Percentiles rank a stretch among this genome's conserved stretches.
These are phyloP conservation scores for Coriaria nepalensis DNA, from an alignment of 306 rosid species.

Conservation along the genomic window DNA sequence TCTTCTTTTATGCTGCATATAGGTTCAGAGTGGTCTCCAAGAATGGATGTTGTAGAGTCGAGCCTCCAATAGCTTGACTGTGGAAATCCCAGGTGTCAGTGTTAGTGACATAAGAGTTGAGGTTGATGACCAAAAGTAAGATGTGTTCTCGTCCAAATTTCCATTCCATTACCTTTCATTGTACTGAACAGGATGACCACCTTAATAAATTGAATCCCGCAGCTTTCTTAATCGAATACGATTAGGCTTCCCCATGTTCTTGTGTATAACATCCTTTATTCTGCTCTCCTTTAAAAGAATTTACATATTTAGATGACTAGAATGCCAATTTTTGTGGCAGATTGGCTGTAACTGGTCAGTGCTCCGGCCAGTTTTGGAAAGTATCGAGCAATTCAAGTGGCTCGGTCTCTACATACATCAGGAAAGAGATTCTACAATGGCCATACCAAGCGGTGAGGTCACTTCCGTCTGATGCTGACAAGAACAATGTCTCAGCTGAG, in stretches of 20 bases:
- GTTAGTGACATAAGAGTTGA: constrained; percentile 60
- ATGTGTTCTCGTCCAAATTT: constrained; percentile 4
- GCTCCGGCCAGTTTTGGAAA: constrained; percentile 25
- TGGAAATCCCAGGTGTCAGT: constrained; percentile 71
- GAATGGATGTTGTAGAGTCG: constrained; percentile 70
- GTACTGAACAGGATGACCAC: background rate
- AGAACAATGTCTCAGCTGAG: constrained; percentile 57
- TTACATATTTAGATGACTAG: constrained; percentile 1
- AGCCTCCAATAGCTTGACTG: constrained; percentile 40
- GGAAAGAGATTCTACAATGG: constrained; percentile 52
- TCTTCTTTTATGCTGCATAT: background rate
- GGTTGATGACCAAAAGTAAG: constrained; percentile 73
- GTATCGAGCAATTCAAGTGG: constrained; percentile 21
- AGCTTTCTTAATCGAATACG: too few relatives aligned
- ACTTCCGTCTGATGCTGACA: constrained; percentile 54
- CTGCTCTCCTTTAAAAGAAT: background rate
- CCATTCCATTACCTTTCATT: background rate
- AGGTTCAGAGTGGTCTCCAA: constrained; percentile 64
- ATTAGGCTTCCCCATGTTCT: background rate
- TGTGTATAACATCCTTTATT: background rate
- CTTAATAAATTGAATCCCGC: background rate
- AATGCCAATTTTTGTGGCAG: constrained; percentile 22
- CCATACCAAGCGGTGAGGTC: constrained; percentile 64
- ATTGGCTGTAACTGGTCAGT: constrained; percentile 43
- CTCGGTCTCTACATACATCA: constrained; percentile 41